Evolutionary conservation across 306 rosid species (phyloP).

Genomic region (Myrica gale): DNA sequence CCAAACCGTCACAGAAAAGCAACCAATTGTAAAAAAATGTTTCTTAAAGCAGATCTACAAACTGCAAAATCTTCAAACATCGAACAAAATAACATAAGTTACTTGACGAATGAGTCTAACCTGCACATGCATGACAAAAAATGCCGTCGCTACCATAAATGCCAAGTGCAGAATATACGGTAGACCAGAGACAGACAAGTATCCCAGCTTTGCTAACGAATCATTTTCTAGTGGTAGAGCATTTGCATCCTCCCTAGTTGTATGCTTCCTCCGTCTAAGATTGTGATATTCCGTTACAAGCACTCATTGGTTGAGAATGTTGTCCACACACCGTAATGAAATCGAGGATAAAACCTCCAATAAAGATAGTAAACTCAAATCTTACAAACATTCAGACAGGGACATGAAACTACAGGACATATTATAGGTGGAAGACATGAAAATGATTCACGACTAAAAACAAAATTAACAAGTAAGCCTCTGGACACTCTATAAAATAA

Average conservation of each 20-base stretch:
- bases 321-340: neutral
- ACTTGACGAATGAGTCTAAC: constrained; percentile 39
- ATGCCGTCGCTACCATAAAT: constrained; percentile 73
- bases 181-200: constrained; percentile 65
- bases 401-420: neutral
- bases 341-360: neutral
- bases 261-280: constrained; percentile 54
- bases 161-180: constrained; percentile 80
- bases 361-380: neutral
- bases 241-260: constrained; percentile 18
- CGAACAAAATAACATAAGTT: neutral
- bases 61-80: neutral
- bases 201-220: constrained; percentile 40
- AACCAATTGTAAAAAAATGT: neutral
- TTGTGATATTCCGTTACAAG: constrained; percentile 45
- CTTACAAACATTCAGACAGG: neutral
- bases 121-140: constrained; percentile 94
- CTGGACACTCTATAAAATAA: neutral
- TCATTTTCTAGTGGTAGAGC: constrained; percentile 34
- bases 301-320: constrained; percentile 12
- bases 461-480: neutral
- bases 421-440: neutral
- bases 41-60: neutral
- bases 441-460: neutral
- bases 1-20: neutral